Conservation (phyloP, 1,284 basidiomycete species). For the Earliella scabrosa region DNA sequence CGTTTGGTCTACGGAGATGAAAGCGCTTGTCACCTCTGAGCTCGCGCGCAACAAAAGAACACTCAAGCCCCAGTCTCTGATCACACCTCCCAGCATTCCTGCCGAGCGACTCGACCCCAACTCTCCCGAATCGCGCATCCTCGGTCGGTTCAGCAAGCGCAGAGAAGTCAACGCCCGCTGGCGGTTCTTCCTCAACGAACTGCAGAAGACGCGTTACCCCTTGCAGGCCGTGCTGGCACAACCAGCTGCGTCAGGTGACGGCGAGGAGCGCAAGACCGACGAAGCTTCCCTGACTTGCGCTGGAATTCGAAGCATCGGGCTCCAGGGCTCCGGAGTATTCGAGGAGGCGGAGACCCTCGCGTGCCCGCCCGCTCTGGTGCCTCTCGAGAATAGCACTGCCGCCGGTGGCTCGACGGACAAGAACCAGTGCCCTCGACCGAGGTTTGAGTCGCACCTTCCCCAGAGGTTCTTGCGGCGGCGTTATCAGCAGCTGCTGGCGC, state of each 20-base stretch:
- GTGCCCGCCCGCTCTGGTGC: conserved; percentile 30
- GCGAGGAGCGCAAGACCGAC: conserved; percentile 8
- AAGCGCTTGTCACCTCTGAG: conserved; percentile 59
- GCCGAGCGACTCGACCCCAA: conserved; percentile 51
- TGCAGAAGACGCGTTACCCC: conserved; percentile 61
- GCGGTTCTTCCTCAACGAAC: conserved; percentile 62
- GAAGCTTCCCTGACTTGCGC: conserved; percentile 22
- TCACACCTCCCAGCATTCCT: conserved; percentile 59
- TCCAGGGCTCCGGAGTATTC: conserved; percentile 49
- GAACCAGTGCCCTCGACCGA: conserved; percentile 9
- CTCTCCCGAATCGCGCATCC: conserved; percentile 60
- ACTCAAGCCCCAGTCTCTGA: conserved; percentile 43
- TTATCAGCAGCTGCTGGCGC: conserved; percentile 62
- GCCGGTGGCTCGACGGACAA: conserved; percentile 17
- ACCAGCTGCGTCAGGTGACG: conserved; percentile 2
- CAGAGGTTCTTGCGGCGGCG: conserved; percentile 66
- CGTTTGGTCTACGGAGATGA: conserved; percentile 62
- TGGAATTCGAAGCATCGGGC: conserved; percentile 42
- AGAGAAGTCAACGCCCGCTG: conserved; percentile 75
- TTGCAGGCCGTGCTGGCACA: conserved; percentile 46
- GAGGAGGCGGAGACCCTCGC: conserved; percentile 54
- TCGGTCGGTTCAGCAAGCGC: conserved; percentile 72
- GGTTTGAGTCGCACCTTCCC: conserved; percentile 17
- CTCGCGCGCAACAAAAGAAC: conserved; percentile 52
- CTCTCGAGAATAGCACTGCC: conserved; percentile 17